phyloP scores from a whole-genome alignment of 176 grass and related monocot genomes.

The Calamus simplicifolius region DNA sequence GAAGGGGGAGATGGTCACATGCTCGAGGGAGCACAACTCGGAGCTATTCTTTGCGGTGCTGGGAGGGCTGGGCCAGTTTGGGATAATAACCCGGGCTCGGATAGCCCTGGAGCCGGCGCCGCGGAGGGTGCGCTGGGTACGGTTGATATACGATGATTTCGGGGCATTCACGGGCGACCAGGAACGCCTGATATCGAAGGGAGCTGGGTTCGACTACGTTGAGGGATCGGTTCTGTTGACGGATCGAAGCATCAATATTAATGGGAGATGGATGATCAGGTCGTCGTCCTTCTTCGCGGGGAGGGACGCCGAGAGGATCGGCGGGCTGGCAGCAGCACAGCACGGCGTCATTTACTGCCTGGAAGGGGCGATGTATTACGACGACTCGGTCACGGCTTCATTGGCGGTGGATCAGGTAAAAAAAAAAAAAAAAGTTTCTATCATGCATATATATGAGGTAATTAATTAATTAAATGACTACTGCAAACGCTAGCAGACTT shows the following conservation, averaged over 20 bases:
- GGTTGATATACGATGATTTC: conserved; percentile 36
- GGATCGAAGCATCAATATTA: neutral
- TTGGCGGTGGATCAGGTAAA: conserved; percentile 2
- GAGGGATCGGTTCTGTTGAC: conserved; percentile 4
- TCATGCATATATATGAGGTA: no score
- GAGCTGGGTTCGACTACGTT: conserved; percentile 8
- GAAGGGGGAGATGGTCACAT: conserved; percentile 37
- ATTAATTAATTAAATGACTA: no score
- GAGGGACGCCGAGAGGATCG: neutral
- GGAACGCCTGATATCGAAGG: conserved; percentile 21
- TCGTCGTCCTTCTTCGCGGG: conserved; percentile 7
- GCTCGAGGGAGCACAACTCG: conserved; percentile 19
- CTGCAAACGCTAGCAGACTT: no score
- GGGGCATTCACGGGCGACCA: conserved; percentile 30
- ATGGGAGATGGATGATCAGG: neutral
- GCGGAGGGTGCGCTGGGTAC: conserved; percentile 35
- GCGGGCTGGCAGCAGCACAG: neutral
- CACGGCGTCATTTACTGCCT: conserved; percentile 5
- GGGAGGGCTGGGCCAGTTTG: conserved; percentile 70
- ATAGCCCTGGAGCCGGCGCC: conserved; percentile 37
- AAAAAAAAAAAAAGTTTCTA: no score
- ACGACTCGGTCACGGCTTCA: neutral
- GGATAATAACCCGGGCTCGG: conserved; percentile 58
- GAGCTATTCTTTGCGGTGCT: conserved; percentile 55
- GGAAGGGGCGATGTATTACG: conserved; percentile 8